Base-by-base conservation (phyloP, 768 basidiomycete genomes). In the Austroboletus festivus region DNA sequence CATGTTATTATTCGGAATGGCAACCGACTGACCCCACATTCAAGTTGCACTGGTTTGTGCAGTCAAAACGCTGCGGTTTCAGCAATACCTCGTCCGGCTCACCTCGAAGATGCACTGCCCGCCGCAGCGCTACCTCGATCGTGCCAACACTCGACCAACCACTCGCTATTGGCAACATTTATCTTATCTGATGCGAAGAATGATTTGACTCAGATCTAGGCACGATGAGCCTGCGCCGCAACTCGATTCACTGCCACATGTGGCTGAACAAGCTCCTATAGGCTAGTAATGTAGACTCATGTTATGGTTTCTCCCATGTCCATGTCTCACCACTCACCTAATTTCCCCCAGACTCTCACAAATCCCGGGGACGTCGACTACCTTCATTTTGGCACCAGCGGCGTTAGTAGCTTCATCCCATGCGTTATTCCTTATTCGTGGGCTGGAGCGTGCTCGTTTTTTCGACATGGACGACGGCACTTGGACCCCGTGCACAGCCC, bases 401-500 rank as follows among this genome's bases (percentile, higher is more conserved):
- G 11, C n/a, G n/a, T n/a, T n/a, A n/a, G n/a, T n/a, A n/a, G n/a
- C n/a, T n/a, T n/a, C n/a, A n/a, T n/a, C n/a, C n/a, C n/a, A n/a
- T n/a, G n/a, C n/a, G n/a, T n/a, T n/a, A n/a, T n/a, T n/a, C n/a
- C n/a, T n/a, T n/a, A n/a, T n/a, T n/a, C n/a, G n/a, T n/a, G n/a
- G n/a, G n/a, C n/a, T n/a, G n/a, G n/a, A n/a, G n/a, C n/a, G n/a
- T n/a, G n/a, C n/a, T n/a, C n/a, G n/a, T n/a, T n/a, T n/a, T n/a
- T n/a, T n/a, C n/a, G n/a, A n/a, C n/a, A n/a, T n/a, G n/a, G n/a
- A n/a, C n/a, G n/a, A n/a, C n/a, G n/a, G n/a, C n/a, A n/a, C n/a
- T n/a, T n/a, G n/a, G n/a, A n/a, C n/a, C 12, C 31, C 3, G 16
- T n/a, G 44, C 46, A 58, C 43, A 41, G 56, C 56, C 47, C 31